Base-by-base conservation (phyloP, 2,329 filamentous ascomycete genomes). In the Akanthomyces uredinophilus region DNA sequence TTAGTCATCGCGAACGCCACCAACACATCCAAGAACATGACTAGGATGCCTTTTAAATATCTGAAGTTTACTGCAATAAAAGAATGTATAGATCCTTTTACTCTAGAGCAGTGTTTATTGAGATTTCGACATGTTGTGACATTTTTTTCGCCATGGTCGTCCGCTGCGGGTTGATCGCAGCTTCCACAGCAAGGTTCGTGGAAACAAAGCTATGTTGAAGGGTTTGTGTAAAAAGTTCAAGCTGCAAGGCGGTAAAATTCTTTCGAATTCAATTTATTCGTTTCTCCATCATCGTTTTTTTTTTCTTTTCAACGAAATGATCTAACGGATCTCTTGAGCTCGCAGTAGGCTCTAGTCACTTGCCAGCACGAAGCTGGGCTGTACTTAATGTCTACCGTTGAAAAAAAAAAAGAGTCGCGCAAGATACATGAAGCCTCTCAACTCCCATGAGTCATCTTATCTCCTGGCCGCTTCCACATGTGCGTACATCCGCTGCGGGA, bases 1-100 rank as follows among this genome's bases (percentile, higher is more conserved):
- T 61, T 61, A 61, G 59, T 61, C 59, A 61, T 61, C 58, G 18
- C 13, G 14, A 27, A 53, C 58, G 27, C 58, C 27, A 60, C 49
- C 39, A 44, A 32, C 11, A 41, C n/a, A n/a, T 27, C 10, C 10
- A 7, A 24, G 32, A 10, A 16, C 32, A 24, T 4, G 16, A 24
- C 11, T 16, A 16, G 39, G n/a, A 5, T 55, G 27, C 27, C 5
- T 27, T 1, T 47, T 27, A 5, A 27, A 47, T 24, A 47, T 27
- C 16, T 39, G 5, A 16, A 4, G 8, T 18, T 35, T 10, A 18
- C 10, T 47, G 44, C 2, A 18, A 27, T 18, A 10, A 16, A 27
- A 24, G 2, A 2, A 47, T 47, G 27, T 16, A 16, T 39, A 16
- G 4, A 39, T 16, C 10, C 3, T 16, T 10, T 16, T 16, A 4